Evolutionary conservation across 1,139 yeast species (phyloP), one percentile per base, ranked within the genome.

Genomic region (Yamadazyma blattariae): DNA sequence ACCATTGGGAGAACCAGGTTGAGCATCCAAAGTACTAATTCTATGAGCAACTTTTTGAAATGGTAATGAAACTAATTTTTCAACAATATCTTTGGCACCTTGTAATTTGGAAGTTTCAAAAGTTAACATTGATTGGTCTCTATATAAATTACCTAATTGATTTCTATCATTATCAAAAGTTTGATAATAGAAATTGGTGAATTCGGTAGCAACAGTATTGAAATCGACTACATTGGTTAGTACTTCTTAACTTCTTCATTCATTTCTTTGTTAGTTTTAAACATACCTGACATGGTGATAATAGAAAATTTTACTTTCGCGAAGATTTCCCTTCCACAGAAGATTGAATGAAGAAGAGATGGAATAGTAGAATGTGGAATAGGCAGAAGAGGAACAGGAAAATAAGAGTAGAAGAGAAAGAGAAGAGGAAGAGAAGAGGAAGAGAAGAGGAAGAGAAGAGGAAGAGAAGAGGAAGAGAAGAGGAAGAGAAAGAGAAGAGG

Each of bases 71-170:
- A 77, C 79, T 51, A 92, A 77, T 64, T 92, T 92, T 68, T 90
- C 97, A 47, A 90, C 89, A 55, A 92, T 92, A 53, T 74, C 84
- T 67, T 83, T 82, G 42, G 95, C 87, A 47, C 99, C 98, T 71
- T 92, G 98, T 50, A 86, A 74, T 71, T 90, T 97, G 40, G 92
- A 73, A 39, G 90, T 82, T 69, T 94, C 98, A 56, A 92, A 92
- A 31, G 98, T 92, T 66, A 94, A 74, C 99, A 94, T 94, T 21
- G 97, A 89, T 60, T 85, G 90, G 42, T 87, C 96, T 61, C 98
- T 84, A 81, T 92, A 92, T 54, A 92, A 79, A 71, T 87, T 84
- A 51, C 95, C 96, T 60, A 92, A 79, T 64, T 87, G 94, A 41
- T 88, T 64, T 74, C 98, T 86, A 67, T 92, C 96, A 52, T 82